Evolutionary conservation across 2,329 filamentous ascomycete genomes (phyloP).

Genomic region (Colletotrichum musicola): DNA sequence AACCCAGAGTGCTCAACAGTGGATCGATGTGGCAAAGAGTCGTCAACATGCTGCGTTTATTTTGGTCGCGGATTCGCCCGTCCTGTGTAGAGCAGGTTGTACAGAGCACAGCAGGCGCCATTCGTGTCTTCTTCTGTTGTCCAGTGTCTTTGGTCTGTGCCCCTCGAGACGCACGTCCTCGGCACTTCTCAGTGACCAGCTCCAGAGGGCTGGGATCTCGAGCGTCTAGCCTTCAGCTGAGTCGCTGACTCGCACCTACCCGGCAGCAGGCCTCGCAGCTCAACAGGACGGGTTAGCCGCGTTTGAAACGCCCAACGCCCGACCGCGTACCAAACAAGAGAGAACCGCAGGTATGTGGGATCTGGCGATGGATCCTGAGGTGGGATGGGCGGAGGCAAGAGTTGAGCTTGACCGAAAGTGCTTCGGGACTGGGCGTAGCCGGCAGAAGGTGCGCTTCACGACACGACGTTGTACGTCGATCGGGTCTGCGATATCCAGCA

Average conservation of each 20-base stretch:
- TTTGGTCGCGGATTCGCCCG: slow-evolving; percentile 6
- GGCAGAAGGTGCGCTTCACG: slow-evolving; percentile 5
- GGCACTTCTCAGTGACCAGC: slow-evolving; percentile 15
- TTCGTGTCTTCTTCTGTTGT: neutral
- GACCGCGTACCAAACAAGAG: slow-evolving; percentile 9
- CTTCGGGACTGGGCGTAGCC: slow-evolving; percentile 7
- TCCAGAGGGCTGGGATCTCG: slow-evolving; percentile 18
- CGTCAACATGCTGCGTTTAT: slow-evolving; percentile 25
- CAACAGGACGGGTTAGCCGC: slow-evolving; percentile 6
- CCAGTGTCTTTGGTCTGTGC: slow-evolving; percentile 9
- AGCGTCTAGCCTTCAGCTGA: slow-evolving; percentile 1
- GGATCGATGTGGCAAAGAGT: slow-evolving; percentile 28
- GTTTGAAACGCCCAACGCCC: slow-evolving; percentile 29
- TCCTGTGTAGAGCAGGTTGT: neutral
- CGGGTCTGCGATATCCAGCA: slow-evolving; percentile 1
- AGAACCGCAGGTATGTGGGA: neutral
- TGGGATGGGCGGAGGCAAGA: neutral
- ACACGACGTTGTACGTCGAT: neutral
- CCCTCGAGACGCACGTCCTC: slow-evolving; percentile 16
- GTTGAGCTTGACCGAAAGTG: neutral
- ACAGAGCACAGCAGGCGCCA: slow-evolving; percentile 1
- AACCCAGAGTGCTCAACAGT: slow-evolving; percentile 8
- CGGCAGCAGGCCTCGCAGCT: slow-evolving; percentile 15
- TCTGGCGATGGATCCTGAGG: neutral
- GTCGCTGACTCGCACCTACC: slow-evolving; percentile 13